phyloP scores from a whole-genome alignment of 2,329 filamentous ascomycete species.

The Colletotrichum karsti region DNA sequence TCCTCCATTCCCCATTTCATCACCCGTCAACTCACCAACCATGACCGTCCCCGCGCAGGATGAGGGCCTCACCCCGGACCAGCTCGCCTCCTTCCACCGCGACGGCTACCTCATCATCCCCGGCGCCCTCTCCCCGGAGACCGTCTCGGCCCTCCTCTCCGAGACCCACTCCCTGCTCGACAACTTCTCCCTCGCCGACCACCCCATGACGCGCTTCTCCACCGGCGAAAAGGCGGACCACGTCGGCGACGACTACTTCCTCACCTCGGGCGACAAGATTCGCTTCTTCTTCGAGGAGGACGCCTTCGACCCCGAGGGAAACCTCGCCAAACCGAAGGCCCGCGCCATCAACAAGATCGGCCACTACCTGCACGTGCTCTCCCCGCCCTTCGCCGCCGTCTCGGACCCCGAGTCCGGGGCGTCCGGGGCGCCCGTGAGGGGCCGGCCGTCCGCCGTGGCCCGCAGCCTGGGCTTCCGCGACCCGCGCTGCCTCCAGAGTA shows the following conservation, averaged over 20 bases:
- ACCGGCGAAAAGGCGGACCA: conserved; percentile 81
- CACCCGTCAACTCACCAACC: not conserved
- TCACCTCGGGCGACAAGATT: conserved; percentile 87
- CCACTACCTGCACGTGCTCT: conserved; percentile 77
- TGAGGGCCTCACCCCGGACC: conserved; percentile 73
- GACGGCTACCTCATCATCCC: conserved; percentile 94
- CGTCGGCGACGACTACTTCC: conserved; percentile 95
- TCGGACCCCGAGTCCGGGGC: conserved; percentile 58
- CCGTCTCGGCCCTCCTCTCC: conserved; percentile 72
- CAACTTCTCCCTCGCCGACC: conserved; percentile 79
- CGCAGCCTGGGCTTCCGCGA: conserved; percentile 77
- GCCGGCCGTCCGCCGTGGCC: conserved; percentile 70
- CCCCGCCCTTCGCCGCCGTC: conserved; percentile 70
- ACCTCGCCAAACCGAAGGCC: conserved; percentile 80
- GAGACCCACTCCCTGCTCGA: conserved; percentile 81
- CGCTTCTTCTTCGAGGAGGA: conserved; percentile 98
- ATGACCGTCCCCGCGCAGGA: conserved; percentile 24
- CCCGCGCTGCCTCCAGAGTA: conserved; percentile 85
- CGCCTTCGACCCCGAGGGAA: conserved; percentile 74
- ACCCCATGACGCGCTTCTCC: conserved; percentile 94
- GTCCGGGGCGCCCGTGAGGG: conserved; percentile 35
- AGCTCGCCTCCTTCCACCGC: conserved; percentile 76
- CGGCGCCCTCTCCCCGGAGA: conserved; percentile 72
- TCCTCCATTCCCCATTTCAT: not conserved
- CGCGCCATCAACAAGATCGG: conserved; percentile 91